Percentiles rank a stretch among this genome's conserved stretches.
phyloP scores from a whole-genome alignment of 805 yeast species.

The Brettanomyces custersianus region DNA sequence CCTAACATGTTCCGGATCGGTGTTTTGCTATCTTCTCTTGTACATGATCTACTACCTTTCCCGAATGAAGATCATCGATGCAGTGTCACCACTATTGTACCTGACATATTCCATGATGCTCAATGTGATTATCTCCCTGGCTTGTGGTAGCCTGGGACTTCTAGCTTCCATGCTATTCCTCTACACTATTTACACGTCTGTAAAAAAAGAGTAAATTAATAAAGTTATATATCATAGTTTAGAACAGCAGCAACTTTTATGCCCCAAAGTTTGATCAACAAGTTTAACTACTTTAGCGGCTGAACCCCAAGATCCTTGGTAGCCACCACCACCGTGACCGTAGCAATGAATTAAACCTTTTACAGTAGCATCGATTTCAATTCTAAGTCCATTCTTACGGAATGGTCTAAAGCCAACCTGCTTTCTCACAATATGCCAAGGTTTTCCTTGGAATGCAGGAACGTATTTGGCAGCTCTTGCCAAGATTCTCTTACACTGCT shows the following conservation, averaged over 20 bases:
- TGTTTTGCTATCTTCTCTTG: conserved; percentile 60
- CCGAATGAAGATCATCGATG: conserved; percentile 53
- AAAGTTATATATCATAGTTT: neutral
- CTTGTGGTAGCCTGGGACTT: conserved; percentile 70
- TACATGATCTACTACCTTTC: conserved; percentile 63
- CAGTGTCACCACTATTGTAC: conserved; percentile 59
- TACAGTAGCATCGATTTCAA: conserved; percentile 38
- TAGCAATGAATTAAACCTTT: conserved; percentile 45
- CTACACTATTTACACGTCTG: conserved; percentile 46
- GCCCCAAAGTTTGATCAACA: neutral
- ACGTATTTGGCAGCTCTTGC: conserved; percentile 33
- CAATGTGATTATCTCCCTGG: conserved; percentile 52
- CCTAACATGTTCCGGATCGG: conserved; percentile 54
- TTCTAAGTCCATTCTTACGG: conserved; percentile 49
- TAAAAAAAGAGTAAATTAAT: conserved; percentile 9
- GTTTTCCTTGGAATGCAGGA: conserved; percentile 28
- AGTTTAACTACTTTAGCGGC: conserved; percentile 32
- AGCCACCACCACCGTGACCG: conserved; percentile 34
- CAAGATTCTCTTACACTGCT: conserved; percentile 38
- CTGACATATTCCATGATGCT: conserved; percentile 64
- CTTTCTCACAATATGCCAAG: conserved; percentile 37
- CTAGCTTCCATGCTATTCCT: conserved; percentile 60
- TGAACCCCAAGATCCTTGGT: conserved; percentile 58
- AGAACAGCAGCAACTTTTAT: neutral
- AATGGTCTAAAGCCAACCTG: conserved; percentile 67